Evolutionary conservation across 345 rosid species (phyloP), one percentile per base, ranked within the genome.

Genomic region (Cardamine resedifolia): DNA sequence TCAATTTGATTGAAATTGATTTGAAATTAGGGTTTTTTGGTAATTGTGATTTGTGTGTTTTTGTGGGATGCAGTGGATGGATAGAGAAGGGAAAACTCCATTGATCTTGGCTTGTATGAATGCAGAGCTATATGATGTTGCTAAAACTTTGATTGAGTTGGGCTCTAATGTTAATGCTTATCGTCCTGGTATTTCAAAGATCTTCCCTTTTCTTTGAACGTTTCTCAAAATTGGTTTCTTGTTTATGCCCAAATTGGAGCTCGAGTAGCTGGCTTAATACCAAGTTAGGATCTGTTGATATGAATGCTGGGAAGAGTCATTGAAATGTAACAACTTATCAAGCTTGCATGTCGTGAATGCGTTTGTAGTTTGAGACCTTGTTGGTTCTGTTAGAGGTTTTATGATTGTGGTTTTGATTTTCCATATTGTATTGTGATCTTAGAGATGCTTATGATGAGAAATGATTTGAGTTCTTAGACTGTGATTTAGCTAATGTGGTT

Each of bases 41-140:
- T n/a, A n/a, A n/a, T 36, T 18, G 0, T 70, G 58, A 57, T 48
- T 45, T 33, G 31, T 62, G 52, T 15, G 3, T 39, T 5, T 19
- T 44, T 53, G 24, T 36, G 21, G 53, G n/a, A 58, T 53, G 80
- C 83, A 95, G 99, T 95, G 96, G 94, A 77, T 84, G 31, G 98
- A 95, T 82, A 87, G 71, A 80, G 98, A 95, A 62, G 98, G 92
- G 19, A 95, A 95, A 79, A 95, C 99, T 36, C 91, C 99, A 3
- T 77, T 96, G 86, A 96, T 96, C 5, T 52, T 79, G 68, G 97
- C 96, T 21, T 92, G 88, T 68, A 72, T 90, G 97, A 87, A 82
- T 60, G 71, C 92, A 4, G 85, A 81, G 78, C 88, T 82, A 9
- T 76, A 34, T 58, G 53, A 81, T 79, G 99, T 92, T 0, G 94